Evolutionary conservation across 441 rosid species (phyloP).

Genomic region (Breynia disticha): DNA sequence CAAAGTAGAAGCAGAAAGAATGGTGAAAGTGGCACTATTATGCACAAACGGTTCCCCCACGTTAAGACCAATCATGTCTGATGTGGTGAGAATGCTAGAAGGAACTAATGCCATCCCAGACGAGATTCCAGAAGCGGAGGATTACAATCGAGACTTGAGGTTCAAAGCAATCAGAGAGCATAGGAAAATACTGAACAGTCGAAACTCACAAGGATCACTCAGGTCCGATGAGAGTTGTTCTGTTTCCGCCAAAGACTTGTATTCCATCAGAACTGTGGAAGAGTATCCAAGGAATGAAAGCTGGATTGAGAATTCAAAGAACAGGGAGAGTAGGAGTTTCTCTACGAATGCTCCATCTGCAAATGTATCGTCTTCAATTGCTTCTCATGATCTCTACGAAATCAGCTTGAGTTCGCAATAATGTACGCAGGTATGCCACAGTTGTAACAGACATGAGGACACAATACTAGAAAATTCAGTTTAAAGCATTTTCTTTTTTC

Average conservation of each 20-base stretch:
- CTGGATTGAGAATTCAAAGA: not conserved
- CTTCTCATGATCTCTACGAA: not conserved
- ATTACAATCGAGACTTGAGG: slow-evolving; percentile 31
- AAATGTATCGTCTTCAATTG: not conserved
- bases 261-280: not conserved
- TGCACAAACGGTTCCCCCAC: slow-evolving; percentile 55
- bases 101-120: slow-evolving; percentile 41
- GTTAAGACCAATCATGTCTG: slow-evolving; percentile 59
- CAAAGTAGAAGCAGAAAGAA: slow-evolving; percentile 38
- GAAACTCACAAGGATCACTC: not conserved
- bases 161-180: slow-evolving; percentile 39
- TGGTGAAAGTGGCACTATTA: slow-evolving; percentile 48
- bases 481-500: no score
- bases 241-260: not conserved
- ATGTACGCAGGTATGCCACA: not conserved
- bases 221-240: not conserved
- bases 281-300: not conserved
- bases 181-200: slow-evolving; percentile 3
- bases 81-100: slow-evolving; percentile 61
- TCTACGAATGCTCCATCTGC: not conserved
- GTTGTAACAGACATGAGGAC: not conserved
- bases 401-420: not conserved
- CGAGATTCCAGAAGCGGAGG: slow-evolving; percentile 29
- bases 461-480: no score
- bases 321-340: not conserved